phyloP scores from a whole-genome alignment of 345 rosid species.

The Moricandia moricandioides region DNA sequence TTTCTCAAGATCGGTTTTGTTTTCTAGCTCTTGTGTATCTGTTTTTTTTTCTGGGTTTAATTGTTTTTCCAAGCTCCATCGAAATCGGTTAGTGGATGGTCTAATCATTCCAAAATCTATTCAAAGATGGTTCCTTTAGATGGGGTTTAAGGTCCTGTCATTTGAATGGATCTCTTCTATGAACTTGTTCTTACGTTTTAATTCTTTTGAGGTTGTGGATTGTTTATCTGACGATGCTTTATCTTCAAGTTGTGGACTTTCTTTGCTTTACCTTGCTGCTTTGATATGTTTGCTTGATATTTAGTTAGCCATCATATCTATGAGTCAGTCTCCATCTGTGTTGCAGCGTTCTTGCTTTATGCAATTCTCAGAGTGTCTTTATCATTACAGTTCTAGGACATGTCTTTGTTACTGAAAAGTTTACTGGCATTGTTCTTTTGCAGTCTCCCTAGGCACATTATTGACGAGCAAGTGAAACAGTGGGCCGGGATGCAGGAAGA shows the following conservation, averaged over 20 bases:
- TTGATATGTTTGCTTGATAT: background rate
- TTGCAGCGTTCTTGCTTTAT: too few species aligned
- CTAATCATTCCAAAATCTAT: background rate
- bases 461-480: background rate
- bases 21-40: background rate
- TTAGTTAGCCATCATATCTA: too few species aligned
- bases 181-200: background rate
- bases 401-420: background rate
- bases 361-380: background rate
- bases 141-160: background rate
- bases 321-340: too few species aligned
- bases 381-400: background rate
- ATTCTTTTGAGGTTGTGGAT: background rate
- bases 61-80: background rate
- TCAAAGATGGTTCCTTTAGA: background rate
- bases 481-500: background rate
- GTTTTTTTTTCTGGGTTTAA: background rate
- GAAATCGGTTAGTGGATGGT: background rate
- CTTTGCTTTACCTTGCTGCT: background rate
- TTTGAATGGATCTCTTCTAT: background rate
- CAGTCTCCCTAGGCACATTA: background rate
- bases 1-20: background rate
- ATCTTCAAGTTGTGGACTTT: background rate
- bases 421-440: background rate
- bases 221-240: background rate